Base-by-base conservation (phyloP, 2,329 filamentous ascomycete species). In the Penicillium corylophilum region DNA sequence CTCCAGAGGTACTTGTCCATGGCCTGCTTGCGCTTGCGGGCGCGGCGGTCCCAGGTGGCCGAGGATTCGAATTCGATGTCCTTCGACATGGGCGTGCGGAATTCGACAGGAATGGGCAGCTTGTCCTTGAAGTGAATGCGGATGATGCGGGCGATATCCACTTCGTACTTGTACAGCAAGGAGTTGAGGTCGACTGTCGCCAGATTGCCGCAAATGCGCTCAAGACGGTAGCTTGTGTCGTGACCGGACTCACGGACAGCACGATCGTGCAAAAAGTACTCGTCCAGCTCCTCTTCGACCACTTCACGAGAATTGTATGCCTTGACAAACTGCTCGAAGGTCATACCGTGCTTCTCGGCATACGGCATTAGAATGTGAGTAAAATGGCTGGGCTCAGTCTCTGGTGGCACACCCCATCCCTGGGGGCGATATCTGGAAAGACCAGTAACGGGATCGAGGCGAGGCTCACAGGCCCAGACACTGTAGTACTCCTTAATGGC, bases 1-100 rank as follows among this genome's bases (percentile, higher is more conserved):
- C 95, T 88, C 94, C 94, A 99, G 70, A 95, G 84, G 66, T 94
- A 90, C 75, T 91, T 94, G 73, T 97, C 89, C 64, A 97, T 94
- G 8, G 85, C 85, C 61, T 86, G 79, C 78, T 94, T 93, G 65
- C 94, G 86, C 64, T 86, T 84, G 75, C 88, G 89, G 42, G 91
- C 90, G 35, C 91, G 87, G 36, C 92, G 88, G 69, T 96, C 92
- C 94, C 94, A 99, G 43, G 83, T 79, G 0, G 91, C 86, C 1
- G 93, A 96, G 1, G 88, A 87, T 69, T 96, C 89, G 39, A 89
- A 74, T 51, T 90, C 83, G 39, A 86, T 84, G 5, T 88, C 79
- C 57, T 82, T 82, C 46, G 84, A 79, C 24, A 77, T 80, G 7
- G 84, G 82, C 23, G 84, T 82, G 62, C 87, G 89, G 75, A 91